Conservation (phyloP, 805 yeast genomes). For the Kockiozyma suomiensis region DNA sequence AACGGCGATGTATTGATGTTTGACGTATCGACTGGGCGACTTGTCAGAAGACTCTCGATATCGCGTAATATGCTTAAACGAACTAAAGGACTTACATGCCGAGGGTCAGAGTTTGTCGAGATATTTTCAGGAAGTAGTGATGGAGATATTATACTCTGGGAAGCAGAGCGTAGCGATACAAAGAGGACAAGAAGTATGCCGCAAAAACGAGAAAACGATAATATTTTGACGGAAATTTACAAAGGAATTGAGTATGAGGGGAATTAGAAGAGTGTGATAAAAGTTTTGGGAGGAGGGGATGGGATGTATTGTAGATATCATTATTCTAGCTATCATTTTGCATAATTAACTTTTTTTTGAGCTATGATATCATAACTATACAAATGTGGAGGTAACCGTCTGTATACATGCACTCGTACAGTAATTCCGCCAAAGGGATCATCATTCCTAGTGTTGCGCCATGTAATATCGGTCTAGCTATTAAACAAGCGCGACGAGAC, state of each 20-base stretch:
- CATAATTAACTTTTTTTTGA: too few relatives aligned
- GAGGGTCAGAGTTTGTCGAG: constrained; percentile 32
- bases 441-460: constrained; percentile 56
- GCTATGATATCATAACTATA: constrained; percentile 44
- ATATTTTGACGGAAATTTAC: constrained; percentile 25
- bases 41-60: constrained; percentile 54
- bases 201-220: neutral
- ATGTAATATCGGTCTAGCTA: constrained; percentile 54
- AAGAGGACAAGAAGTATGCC: neutral
- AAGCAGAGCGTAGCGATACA: constrained; percentile 8
- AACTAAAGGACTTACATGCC: constrained; percentile 24
- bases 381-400: constrained; percentile 70
- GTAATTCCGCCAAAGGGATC: constrained; percentile 52
- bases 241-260: constrained; percentile 22
- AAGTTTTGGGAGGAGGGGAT: too few relatives aligned
- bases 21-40: constrained; percentile 61
- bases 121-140: constrained; percentile 30
- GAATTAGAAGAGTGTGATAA: too few relatives aligned
- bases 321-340: too few relatives aligned
- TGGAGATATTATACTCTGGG: constrained; percentile 33
- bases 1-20: constrained; percentile 68
- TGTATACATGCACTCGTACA: constrained; percentile 50
- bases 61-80: constrained; percentile 6
- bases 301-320: too few relatives aligned
- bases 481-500: constrained; percentile 42